phyloP scores from a whole-genome alignment of 176 grass and related monocot genomes.

The Oropetium thomaeum region DNA sequence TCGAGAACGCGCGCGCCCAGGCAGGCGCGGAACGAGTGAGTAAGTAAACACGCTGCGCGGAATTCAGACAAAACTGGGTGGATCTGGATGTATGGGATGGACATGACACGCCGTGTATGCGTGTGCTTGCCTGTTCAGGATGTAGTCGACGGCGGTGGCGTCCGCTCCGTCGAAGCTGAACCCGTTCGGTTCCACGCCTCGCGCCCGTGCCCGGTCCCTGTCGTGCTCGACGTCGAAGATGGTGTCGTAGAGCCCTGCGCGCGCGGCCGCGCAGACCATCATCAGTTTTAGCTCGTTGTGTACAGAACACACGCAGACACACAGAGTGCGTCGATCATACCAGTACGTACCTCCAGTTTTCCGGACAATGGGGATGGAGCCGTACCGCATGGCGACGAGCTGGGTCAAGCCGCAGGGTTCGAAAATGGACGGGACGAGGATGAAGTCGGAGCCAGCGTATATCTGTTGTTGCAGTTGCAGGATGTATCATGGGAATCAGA shows the following conservation, averaged over 20 bases:
- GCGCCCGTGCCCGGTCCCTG: slow-evolving; percentile 57
- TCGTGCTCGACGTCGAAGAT: slow-evolving; percentile 80
- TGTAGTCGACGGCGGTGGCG: slow-evolving; percentile 49
- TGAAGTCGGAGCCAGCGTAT: slow-evolving; percentile 87
- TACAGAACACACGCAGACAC: too few species aligned
- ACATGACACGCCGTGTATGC: too few species aligned
- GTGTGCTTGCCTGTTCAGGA: slow-evolving; percentile 64
- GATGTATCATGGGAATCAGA: background rate
- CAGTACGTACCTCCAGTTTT: slow-evolving; percentile 84
- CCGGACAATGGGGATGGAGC: slow-evolving; percentile 76
- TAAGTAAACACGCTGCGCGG: background rate
- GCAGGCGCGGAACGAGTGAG: background rate
- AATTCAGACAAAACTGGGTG: background rate
- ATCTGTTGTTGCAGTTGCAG: slow-evolving; percentile 62
- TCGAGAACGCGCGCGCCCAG: background rate
- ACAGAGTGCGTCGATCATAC: too few species aligned
- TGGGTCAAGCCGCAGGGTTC: slow-evolving; percentile 93
- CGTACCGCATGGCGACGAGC: slow-evolving; percentile 87
- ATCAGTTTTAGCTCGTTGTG: background rate
- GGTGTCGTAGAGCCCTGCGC: slow-evolving; percentile 76
- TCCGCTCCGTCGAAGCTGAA: slow-evolving; percentile 84
- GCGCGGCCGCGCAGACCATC: background rate
- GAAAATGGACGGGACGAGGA: slow-evolving; percentile 87
- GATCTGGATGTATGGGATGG: too few species aligned
- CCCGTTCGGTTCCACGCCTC: slow-evolving; percentile 75